Evolutionary conservation across 2,329 filamentous ascomycete species (phyloP), one percentile per base, ranked within the genome.

Genomic region (Clarireedia hainanense): DNA sequence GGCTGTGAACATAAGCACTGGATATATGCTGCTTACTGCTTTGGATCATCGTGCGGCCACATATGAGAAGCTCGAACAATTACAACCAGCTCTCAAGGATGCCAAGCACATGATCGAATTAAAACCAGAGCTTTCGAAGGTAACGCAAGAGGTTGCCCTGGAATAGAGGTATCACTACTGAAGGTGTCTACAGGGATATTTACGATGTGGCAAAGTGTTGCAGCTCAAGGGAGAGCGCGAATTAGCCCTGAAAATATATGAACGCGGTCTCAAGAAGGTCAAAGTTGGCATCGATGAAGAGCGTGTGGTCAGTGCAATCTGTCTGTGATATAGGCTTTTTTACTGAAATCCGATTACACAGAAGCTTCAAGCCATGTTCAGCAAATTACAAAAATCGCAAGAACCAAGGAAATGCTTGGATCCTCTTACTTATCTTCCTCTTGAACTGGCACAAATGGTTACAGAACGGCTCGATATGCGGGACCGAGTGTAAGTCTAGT

Each of bases 41-140:
- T 54, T 70, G 26, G 68, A 70, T 55, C 63, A 65, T 62, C 63
- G 68, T 50, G 67, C 67, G 20, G 68, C 67, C n/a, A 61, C 67
- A 34, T 66, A 65, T 53, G 67, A 70, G 58, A 70, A 69, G 54
- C 52, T 69, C 23, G 55, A 61, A 15, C 47, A 65, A 26, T 52
- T 67, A 2, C 59, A 64, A 34, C 52, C 50, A 6, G 68, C 68
- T 48, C 61, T 69, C 27, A 56, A 58, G 46, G 68, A 70, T 64
- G 63, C 66, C 2, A 68, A 64, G 40, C 39, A 58, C 30, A 70
- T 70, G 65, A 65, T 70, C 17, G 65, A 69, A 36, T 45, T 62
- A 40, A 64, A 64, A 52, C 65, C 66, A 46, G 62, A 63, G 34
- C 48, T 58, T 40, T 64, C 68, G 15, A 69, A 68, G 57, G 68